Evolutionary conservation across 2,329 filamentous ascomycete species (phyloP), one percentile per base, ranked within the genome.

Genomic region (Metarhizium anisopliae): DNA sequence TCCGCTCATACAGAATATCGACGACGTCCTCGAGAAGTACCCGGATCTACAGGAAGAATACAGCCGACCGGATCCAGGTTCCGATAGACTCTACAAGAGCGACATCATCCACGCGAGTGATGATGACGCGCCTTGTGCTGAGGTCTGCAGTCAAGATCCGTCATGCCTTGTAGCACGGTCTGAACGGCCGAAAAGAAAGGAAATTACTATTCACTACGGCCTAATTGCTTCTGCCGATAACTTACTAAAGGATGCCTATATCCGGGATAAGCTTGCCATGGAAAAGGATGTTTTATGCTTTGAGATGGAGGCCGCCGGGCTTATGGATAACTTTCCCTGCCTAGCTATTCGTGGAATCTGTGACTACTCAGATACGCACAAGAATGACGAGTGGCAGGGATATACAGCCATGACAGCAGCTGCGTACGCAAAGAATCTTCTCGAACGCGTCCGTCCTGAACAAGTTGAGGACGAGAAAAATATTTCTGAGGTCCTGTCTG

Each of bases 351-450:
- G 67, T 3, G 69, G 69, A 0, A 68, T 72, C 49, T 70, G 65
- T 54, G 68, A 72, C 59, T 72, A 72, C 43, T 61, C 68, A 0
- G 69, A 72, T 50, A 62, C 65, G 1, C 65, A 69, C 40, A 70
- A 69, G 51, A 66, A 65, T 32, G 61, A 67, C 8, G 35, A 52
- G 1, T 70, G 66, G 68, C 67, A 69, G 47, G 58, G 61, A 6
- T 69, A 64, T 59, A 61, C 66, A 6, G 61, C 67, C 4, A 64
- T 67, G 53, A 56, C 59, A 25, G 66, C 67, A 6, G 67, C 67
- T 4, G 66, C 61, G 14, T 70, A 66, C 53, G 60, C 64, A 0
- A 67, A 61, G 51, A 60, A 67, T 18, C 59, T 67, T 8, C 35
- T 67, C 1, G 4, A 6, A 1, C 47, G 52, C 10, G 59, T 67